These are phyloP conservation scores for Phytophthora sansomeana DNA, from an alignment of 352 stramenopile species.

Conservation along the genomic window DNA sequence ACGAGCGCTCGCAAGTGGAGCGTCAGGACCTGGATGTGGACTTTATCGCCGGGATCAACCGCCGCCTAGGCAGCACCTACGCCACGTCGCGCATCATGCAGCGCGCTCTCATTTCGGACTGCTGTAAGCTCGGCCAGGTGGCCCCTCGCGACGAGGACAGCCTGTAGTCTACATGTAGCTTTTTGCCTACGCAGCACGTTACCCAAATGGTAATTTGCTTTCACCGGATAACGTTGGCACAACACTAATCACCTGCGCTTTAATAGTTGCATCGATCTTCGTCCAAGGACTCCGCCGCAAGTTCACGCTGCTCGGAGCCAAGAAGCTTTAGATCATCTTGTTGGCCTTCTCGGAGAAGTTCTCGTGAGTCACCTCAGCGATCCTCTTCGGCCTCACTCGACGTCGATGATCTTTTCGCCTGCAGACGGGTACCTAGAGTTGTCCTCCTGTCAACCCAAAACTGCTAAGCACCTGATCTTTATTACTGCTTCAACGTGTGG, in stretches of 20 bases:
- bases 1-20: conserved; percentile 55
- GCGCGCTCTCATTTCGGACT: conserved; percentile 48
- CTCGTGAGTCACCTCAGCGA: no score
- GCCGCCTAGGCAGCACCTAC: conserved; percentile 36
- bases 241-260: no score
- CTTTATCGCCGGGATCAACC: conserved; percentile 59
- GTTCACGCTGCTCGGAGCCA: no score
- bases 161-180: not conserved
- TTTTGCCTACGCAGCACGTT: no score
- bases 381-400: no score
- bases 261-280: no score
- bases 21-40: conserved; percentile 64
- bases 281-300: no score
- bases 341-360: no score
- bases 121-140: conserved; percentile 30
- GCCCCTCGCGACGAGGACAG: not conserved
- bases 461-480: not conserved
- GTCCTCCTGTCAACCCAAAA: not conserved
- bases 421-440: not conserved
- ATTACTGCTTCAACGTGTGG: not conserved
- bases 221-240: no score
- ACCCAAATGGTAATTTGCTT: no score
- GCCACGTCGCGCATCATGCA: conserved; percentile 43
- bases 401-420: no score
- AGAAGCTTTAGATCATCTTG: no score